These are phyloP conservation scores for Talaromyces borbonicus DNA, from an alignment of 495 filamentous ascomycete species.

Conservation along the genomic window DNA sequence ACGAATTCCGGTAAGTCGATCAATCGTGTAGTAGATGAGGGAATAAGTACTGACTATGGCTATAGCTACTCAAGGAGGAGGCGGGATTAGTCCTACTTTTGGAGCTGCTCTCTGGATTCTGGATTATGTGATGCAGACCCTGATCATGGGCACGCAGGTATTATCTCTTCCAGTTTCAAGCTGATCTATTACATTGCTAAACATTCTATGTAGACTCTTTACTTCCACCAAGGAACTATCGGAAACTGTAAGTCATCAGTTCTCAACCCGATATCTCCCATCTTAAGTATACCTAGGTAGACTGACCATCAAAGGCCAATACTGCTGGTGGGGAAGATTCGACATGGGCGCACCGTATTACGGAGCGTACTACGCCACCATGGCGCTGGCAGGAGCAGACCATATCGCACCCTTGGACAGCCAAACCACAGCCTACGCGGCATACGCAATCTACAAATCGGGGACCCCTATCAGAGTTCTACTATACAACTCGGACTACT, in stretches of 20 bases:
- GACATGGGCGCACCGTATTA: slow-evolving; percentile 48
- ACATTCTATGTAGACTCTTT: slow-evolving; percentile 17
- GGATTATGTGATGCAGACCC: slow-evolving; percentile 44
- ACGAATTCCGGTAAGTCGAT: slow-evolving; percentile 42
- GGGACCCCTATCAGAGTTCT: slow-evolving; percentile 32
- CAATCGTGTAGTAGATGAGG: background rate
- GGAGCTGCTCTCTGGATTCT: slow-evolving; percentile 52
- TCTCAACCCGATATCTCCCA: background rate
- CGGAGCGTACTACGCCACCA: slow-evolving; percentile 45
- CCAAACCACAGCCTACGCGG: slow-evolving; percentile 39
- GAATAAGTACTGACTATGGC: slow-evolving; percentile 2
- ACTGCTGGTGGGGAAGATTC: slow-evolving; percentile 51
- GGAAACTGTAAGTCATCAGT: slow-evolving; percentile 34
- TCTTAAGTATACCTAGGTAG: background rate
- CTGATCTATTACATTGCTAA: background rate
- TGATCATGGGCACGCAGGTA: slow-evolving; percentile 34
- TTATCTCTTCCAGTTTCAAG: background rate
- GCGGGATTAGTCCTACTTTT: slow-evolving; percentile 45
- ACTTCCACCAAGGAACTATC: slow-evolving; percentile 55
- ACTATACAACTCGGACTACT: slow-evolving; percentile 52
- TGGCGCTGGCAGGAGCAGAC: slow-evolving; percentile 40
- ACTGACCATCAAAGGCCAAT: slow-evolving; percentile 30
- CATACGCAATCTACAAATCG: slow-evolving; percentile 41
- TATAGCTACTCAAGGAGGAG: slow-evolving; percentile 23
- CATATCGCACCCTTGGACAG: slow-evolving; percentile 42